Percentiles rank a stretch among this genome's conserved stretches.
These are phyloP conservation scores for Apophysomyces elegans DNA, from an alignment of 371 early-diverging fungal species.

Conservation along the genomic window DNA sequence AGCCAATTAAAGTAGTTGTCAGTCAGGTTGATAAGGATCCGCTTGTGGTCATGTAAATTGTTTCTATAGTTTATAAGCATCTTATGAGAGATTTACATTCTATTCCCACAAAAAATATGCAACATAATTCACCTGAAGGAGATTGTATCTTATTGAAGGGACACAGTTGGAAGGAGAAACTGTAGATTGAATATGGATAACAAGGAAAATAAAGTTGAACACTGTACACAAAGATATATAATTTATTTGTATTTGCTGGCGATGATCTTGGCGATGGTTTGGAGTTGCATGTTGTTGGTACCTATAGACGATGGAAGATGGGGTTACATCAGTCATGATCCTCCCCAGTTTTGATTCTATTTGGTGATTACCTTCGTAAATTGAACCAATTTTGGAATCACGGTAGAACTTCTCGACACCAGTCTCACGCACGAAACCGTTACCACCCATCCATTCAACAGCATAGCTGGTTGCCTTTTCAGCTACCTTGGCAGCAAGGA, in stretches of 20 bases:
- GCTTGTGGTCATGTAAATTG: conserved; percentile 60
- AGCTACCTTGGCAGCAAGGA: conserved; percentile 93
- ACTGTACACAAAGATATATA: neutral
- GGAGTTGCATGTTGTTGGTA: conserved; percentile 96
- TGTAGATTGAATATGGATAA: neutral
- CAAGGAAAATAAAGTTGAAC: neutral
- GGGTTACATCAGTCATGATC: neutral
- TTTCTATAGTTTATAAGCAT: too few relatives aligned
- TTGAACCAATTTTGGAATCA: conserved; percentile 94
- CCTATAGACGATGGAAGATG: conserved; percentile 45
- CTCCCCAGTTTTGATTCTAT: neutral
- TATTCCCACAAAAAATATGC: too few relatives aligned
- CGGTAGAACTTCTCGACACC: conserved; percentile 95
- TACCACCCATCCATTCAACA: conserved; percentile 98
- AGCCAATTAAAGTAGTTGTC: conserved; percentile 64
- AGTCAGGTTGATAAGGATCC: conserved; percentile 77
- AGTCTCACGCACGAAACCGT: conserved; percentile 85
- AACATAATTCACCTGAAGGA: neutral
- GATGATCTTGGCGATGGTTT: conserved; percentile 94
- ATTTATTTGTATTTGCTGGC: conserved; percentile 64
- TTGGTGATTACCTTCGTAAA: conserved; percentile 67
- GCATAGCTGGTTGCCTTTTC: conserved; percentile 89
- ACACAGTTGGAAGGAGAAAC: too few relatives aligned
- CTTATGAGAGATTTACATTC: too few relatives aligned
- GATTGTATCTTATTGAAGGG: too few relatives aligned